A percentile compares a stretch with the other conserved stretches of the same genome.
Evolutionary conservation across 2,329 filamentous ascomycete species (phyloP).

Genomic region (Penicillium sp.): DNA sequence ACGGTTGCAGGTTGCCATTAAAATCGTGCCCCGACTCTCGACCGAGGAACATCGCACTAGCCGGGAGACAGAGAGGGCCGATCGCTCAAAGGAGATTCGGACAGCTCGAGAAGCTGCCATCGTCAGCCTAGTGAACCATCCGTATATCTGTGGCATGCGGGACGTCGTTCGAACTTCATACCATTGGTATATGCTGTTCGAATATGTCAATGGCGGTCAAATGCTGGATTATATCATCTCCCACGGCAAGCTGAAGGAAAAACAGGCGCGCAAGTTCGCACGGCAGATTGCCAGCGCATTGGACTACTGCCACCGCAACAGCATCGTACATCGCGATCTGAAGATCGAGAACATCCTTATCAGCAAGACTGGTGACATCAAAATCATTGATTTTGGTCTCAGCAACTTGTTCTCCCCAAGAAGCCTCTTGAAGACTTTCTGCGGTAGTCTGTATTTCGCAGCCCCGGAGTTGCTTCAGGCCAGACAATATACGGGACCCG

Average conservation of each 20-base stretch:
- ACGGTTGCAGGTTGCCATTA: conserved; percentile 74
- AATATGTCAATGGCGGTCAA: conserved; percentile 97
- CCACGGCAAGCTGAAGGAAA: conserved; percentile 95
- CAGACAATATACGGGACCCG: conserved; percentile 88
- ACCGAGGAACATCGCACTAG: conserved; percentile 74
- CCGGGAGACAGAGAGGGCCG: conserved; percentile 80
- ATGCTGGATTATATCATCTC: conserved; percentile 99
- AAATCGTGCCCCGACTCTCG: conserved; percentile 90
- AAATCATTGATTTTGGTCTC: conserved; percentile 97
- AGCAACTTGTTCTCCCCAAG: conserved; percentile 92
- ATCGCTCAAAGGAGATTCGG: conserved; percentile 93
- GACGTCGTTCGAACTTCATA: conserved; percentile 95
- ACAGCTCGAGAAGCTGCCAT: conserved; percentile 95
- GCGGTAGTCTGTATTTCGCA: conserved; percentile 95
- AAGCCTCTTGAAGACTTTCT: conserved; percentile 89
- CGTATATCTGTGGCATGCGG: conserved; percentile 91
- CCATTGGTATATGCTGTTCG: conserved; percentile 99
- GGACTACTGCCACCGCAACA: conserved; percentile 97
- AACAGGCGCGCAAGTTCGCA: conserved; percentile 95
- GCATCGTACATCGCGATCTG: conserved; percentile 92
- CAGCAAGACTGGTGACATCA: conserved; percentile 98
- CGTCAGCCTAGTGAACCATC: conserved; percentile 88
- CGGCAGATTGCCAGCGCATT: conserved; percentile 94
- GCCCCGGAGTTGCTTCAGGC: conserved; percentile 93
- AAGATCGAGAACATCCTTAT: conserved; percentile 99